Base-by-base conservation (phyloP, 1,284 basidiomycete genomes). In the Puccinia polysora region DNA sequence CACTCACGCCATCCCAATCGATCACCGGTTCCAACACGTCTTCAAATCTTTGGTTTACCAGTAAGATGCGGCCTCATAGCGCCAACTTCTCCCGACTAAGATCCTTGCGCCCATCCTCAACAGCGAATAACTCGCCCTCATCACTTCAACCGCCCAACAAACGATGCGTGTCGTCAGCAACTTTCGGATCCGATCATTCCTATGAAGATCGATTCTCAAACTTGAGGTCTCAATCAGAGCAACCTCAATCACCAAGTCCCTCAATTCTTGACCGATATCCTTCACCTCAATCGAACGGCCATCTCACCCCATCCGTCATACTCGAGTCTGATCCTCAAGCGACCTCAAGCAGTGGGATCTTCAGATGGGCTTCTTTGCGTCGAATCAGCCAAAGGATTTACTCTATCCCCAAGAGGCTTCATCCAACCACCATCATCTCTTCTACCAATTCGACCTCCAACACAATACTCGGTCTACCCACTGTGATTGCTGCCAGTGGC, bases 401-500 rank as follows among this genome's bases (percentile, higher is more conserved):
- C 28, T 50, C 56, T 10, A 8, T 3, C 3, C 20, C 45, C 15
- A 65, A 32, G 15, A 50, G 12, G 25, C 45, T 25, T 47, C 59
- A 47, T n/a, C 65, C 55, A 4, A 28, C 43, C 23, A 14, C 53
- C 18, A 23, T 23, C 43, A 5, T 36, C 43, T 56, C 55, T 10
- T 20, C 36, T 18, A 18, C 34, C 30, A 58, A 45, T 20, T 70
- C 67, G 18, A 28, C 67, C 18, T 45, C 65, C 15, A 70, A 70
- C 23, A 52, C 58, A 1, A 15, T 60, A n/a, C 50, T 62, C 25
- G 89, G 89, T 0, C 82, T 81, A 0, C 91, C 94, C 0, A 91
- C 88, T 0, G 89, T 90, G 12, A 81, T 97, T 70, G 87, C 89
- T 8, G 89, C 89, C 10, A 90, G 90, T 76, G 94, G 93, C 0